These are phyloP conservation scores for Triticum urartu DNA, from an alignment of 176 grass and related monocot species.

Conservation along the genomic window DNA sequence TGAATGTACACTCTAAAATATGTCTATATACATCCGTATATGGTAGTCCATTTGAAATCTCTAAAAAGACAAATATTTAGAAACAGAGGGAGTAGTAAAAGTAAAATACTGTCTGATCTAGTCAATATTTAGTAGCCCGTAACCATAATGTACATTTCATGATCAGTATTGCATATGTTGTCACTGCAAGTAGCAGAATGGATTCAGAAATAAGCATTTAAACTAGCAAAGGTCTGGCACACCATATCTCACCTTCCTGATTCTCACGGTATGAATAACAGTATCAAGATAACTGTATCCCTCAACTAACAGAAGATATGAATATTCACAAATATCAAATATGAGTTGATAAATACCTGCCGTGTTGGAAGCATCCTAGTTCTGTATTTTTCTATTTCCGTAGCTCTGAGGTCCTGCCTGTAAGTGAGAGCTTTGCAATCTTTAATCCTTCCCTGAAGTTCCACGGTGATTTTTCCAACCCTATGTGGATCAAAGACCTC, in stretches of 20 bases:
- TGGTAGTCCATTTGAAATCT: no score
- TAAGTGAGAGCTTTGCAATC: slow-evolving; percentile 88
- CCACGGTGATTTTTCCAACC: slow-evolving; percentile 84
- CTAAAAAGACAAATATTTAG: no score
- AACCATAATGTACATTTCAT: background rate
- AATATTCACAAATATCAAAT: background rate
- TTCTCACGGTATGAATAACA: background rate
- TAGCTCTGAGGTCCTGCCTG: slow-evolving; percentile 73
- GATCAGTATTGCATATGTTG: background rate
- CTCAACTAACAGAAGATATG: background rate
- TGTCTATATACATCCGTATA: no score
- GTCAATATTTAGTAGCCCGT: background rate
- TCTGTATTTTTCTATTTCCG: slow-evolving; percentile 84
- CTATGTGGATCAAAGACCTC: slow-evolving; percentile 79
- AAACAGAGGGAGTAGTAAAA: background rate
- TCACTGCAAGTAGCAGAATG: background rate
- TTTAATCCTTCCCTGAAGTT: slow-evolving; percentile 82
- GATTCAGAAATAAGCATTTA: background rate
- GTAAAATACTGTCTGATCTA: background rate
- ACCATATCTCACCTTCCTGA: background rate
- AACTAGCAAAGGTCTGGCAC: background rate
- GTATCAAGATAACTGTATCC: background rate
- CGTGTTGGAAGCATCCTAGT: slow-evolving; percentile 76
- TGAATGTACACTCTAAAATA: no score
- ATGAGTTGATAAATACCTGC: slow-evolving; percentile 48